Percentiles rank a stretch among this genome's conserved stretches.
phyloP scores from a whole-genome alignment of 1,284 basidiomycete species.

The Takashimella koratensis region DNA sequence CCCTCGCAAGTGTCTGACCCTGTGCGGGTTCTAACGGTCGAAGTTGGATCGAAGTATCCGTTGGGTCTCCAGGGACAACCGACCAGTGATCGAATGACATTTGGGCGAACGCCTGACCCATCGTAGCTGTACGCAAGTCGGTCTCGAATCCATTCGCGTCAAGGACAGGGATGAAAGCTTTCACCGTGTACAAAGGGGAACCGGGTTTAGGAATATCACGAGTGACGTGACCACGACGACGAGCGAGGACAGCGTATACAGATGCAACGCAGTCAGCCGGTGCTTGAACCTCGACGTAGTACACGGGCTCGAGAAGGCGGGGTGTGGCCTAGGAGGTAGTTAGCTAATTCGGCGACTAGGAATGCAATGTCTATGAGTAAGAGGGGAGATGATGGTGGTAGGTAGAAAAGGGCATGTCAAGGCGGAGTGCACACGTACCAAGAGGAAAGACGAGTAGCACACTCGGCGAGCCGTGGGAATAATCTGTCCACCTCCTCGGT shows the following conservation, averaged over 20 bases:
- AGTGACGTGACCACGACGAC: slow-evolving; percentile 94
- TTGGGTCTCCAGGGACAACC: slow-evolving; percentile 97
- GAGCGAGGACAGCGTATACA: slow-evolving; percentile 94
- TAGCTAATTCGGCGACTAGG: too few relatives aligned
- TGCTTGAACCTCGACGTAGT: slow-evolving; percentile 96
- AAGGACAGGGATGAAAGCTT: slow-evolving; percentile 95
- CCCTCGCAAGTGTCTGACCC: slow-evolving; percentile 83
- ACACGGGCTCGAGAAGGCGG: slow-evolving; percentile 92
- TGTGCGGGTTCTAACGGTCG: slow-evolving; percentile 95
- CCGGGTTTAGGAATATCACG: slow-evolving; percentile 97
- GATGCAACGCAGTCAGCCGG: slow-evolving; percentile 98
- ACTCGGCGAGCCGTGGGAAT: slow-evolving; percentile 65
- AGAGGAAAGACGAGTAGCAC: slow-evolving; percentile 98
- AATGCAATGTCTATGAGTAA: slow-evolving; percentile 1
- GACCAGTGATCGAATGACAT: slow-evolving; percentile 98
- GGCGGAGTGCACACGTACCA: slow-evolving; percentile 49
- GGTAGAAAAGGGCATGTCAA: neutral
- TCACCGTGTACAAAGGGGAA: slow-evolving; percentile 93
- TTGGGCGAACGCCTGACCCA: slow-evolving; percentile 94
- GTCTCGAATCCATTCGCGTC: slow-evolving; percentile 99
- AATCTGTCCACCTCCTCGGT: slow-evolving; percentile 87
- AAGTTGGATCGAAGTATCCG: slow-evolving; percentile 90
- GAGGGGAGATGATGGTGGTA: slow-evolving; percentile 15
- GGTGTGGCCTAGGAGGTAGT: too few relatives aligned
- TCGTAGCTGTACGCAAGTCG: slow-evolving; percentile 91